Evolutionary conservation across 176 grass and related monocot species (phyloP).

Genomic region (Aegilops umbellulata): DNA sequence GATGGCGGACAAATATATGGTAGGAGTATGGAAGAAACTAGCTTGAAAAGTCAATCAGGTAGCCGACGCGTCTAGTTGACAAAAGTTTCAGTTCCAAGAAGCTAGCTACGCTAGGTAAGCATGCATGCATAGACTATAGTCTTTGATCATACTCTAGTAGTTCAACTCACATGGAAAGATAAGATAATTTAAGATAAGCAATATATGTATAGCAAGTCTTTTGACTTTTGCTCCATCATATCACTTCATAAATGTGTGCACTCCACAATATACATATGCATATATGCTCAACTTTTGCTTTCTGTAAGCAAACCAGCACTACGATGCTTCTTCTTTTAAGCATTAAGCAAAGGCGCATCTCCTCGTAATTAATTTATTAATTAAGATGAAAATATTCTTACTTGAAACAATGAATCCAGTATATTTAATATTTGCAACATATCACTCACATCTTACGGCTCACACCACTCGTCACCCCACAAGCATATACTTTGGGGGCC

Average conservation of each 20-base stretch:
- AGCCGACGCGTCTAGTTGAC: background rate
- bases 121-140: background rate
- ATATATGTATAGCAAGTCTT: background rate
- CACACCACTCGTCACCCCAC: too few species aligned
- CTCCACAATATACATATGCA: background rate
- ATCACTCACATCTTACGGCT: too few species aligned
- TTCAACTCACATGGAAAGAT: background rate
- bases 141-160: background rate
- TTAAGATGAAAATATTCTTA: background rate
- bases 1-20: background rate
- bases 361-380: background rate
- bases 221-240: background rate
- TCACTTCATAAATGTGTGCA: background rate
- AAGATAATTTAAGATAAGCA: background rate
- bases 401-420: background rate
- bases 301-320: background rate
- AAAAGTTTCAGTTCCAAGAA: constrained; percentile 1
- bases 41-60: background rate
- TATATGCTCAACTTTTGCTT: background rate
- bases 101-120: background rate
- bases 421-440: background rate
- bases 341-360: background rate
- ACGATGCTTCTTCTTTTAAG: background rate
- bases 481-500: too few species aligned
- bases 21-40: background rate